Evolutionary conservation across 169 alveolate genomes (phyloP).

Genomic region (Cryptosporidium sp.): DNA sequence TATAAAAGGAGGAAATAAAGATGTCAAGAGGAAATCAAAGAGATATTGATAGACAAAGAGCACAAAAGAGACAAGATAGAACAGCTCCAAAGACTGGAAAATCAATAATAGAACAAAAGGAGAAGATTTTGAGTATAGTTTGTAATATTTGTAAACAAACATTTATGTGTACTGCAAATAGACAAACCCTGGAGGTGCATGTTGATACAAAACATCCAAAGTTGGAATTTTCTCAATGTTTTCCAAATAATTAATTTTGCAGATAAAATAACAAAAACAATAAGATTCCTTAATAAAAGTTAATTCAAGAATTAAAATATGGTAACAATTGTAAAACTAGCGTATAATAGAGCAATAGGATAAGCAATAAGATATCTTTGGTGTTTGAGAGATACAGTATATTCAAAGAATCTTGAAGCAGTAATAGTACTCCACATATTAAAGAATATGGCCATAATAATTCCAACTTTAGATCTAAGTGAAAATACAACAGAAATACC

Average conservation of each 20-base stretch:
- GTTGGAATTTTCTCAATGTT: constrained; percentile 82
- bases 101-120: constrained; percentile 82
- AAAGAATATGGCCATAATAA: constrained; percentile 77
- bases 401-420: constrained; percentile 85
- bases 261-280: neutral
- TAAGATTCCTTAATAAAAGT: neutral
- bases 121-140: constrained; percentile 82
- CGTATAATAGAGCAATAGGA: constrained; percentile 84
- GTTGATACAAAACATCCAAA: constrained; percentile 85
- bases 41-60: constrained; percentile 85
- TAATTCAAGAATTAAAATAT: constrained; percentile 29
- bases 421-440: constrained; percentile 82
- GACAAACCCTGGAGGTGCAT: constrained; percentile 84
- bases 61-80: constrained; percentile 81
- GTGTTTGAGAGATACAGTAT: constrained; percentile 82
- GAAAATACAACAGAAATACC: constrained; percentile 79
- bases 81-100: constrained; percentile 80
- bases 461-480: constrained; percentile 78
- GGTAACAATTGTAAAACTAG: constrained; percentile 79
- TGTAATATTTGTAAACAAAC: constrained; percentile 85
- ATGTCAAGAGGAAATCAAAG: constrained; percentile 89
- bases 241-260: constrained; percentile 52
- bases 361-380: constrained; percentile 84
- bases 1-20: neutral
- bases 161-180: constrained; percentile 86